Base-by-base conservation (phyloP, 2,329 filamentous ascomycete genomes). In the Grosmannia clavigera region DNA sequence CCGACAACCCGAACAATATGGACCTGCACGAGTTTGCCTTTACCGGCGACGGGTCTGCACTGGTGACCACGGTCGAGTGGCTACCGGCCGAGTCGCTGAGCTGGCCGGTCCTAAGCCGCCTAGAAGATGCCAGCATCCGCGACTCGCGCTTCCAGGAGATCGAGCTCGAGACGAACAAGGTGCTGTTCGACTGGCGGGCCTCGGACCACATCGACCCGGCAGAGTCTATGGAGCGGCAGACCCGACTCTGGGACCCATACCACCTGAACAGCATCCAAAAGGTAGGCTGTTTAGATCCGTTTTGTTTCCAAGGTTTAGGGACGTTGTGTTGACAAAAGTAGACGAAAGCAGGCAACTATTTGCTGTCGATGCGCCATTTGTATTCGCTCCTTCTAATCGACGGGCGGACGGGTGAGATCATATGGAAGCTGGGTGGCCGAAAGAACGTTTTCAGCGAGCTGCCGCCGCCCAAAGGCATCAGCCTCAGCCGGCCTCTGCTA, bases 181-280 rank as follows among this genome's bases (percentile, higher is more conserved):
- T 84, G 10, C 64, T 83, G 16, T 84, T 84, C 62, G 80, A 84
- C 65, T 84, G 81, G 82, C 75, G 74, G 27, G 79, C 77, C 62
- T 69, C 83, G 11, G 79, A 82, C 60, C 78, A 83, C 46, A 65
- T 66, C 60, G 66, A 65, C 61, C 62, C 61, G 31, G 63, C 61
- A 3, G 64, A 67, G 53, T 68, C 69, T 0, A 55, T 58, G 46
- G 58, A 62, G 40, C n/a, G 31, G 3, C 16, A 22, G n/a, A 35
- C 48, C 5, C 48, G 50, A 6, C 25, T 33, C n/a, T 80, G 76
- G 70, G 78, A 80, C 65, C 78, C 74, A 62, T 79, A 78, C 65
- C 77, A 79, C 65, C 71, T 79, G 65, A 79, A 79, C 67, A 75
- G 73, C 35, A 71, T 80, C 35, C 73, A 78, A 61, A 77, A 78